Conservation (phyloP, 148 eudicot species). For the Beta vulgaris region DNA sequence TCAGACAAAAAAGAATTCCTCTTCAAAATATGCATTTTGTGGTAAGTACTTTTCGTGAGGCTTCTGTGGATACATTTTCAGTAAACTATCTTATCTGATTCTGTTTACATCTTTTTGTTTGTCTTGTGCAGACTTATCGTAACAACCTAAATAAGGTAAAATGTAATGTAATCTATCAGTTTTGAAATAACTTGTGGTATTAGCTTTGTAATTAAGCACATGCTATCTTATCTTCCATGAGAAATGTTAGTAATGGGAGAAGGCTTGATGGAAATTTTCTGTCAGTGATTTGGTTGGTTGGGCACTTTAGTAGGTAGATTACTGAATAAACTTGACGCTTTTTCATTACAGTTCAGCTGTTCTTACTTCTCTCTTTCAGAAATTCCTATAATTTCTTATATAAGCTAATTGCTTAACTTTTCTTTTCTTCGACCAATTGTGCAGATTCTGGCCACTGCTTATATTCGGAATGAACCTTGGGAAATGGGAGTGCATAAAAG, state of each 20-base stretch:
- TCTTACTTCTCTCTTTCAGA: neutral
- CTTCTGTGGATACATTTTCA: slow-evolving; percentile 4
- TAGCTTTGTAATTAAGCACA: neutral
- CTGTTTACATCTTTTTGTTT: slow-evolving; percentile 3
- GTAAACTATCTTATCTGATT: slow-evolving; percentile 10
- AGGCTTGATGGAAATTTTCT: slow-evolving; percentile 10
- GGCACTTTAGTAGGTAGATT: neutral
- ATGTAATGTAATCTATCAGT: neutral
- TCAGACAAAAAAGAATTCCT: slow-evolving; percentile 73
- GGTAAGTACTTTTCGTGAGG: slow-evolving; percentile 43
- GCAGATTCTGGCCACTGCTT: slow-evolving; percentile 93
- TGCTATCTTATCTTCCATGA: neutral
- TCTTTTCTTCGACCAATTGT: slow-evolving; percentile 18
- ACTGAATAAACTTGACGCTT: neutral
- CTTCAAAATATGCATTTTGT: slow-evolving; percentile 96
- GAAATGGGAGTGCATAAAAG: slow-evolving; percentile 99
- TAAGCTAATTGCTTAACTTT: neutral
- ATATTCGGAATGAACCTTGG: slow-evolving; percentile 95
- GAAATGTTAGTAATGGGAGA: neutral
- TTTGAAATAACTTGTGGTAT: neutral
- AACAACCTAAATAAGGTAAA: slow-evolving; percentile 98
- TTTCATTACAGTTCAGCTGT: neutral
- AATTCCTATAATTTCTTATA: neutral
- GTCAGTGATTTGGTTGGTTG: slow-evolving; percentile 8
- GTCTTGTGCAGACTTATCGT: slow-evolving; percentile 76